Base-by-base conservation (phyloP, 257 asterid species). In the Fraxinus excelsior region DNA sequence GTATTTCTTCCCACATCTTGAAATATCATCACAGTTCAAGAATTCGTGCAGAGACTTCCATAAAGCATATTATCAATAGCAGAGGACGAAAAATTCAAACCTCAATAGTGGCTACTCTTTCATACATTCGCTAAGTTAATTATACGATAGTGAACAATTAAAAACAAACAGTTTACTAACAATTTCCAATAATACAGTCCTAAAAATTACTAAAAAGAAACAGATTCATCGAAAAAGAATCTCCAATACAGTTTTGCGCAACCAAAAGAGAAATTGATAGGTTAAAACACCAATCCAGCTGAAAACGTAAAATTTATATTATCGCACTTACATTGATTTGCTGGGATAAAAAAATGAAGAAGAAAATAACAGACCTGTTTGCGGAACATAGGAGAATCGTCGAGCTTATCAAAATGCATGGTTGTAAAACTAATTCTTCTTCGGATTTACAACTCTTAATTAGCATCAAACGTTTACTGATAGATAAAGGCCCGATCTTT, bases 381-480 rank as follows among this genome's bases (percentile, higher is more conserved):
- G 58, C 98, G 97, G 89, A 96, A 96, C 98, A 96, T 93, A 71
- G 99, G 99, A 83, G 99, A 96, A 85, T 96, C 99, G 84, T 96
- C 99, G 71, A 96, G 98, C 94, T 93, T 96, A 79, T 94, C 90
- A 81, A 91, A 96, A 85, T 91, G 95, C 98, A 93, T 92, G 87
- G 78, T 87, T 86, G 77, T 87, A 80, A 46, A 69, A 82, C 74
- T 74, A 79, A 86, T 72, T 79, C 76, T 77, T 78, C 72, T 38
- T 56, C 12, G 66, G 64, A 73, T 38, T 60, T 23, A 64, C 38
- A 73, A 53, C 71, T 28, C 58, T 71, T 26, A 76, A 85, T 76
- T 76, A 80, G 70, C 83, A 81, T 73, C 87, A 82, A 78, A 76
- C 80, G 71, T 73, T 62, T 75, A 83, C 72, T 72, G 74, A 85